Evolutionary conservation across 2,329 filamentous ascomycete genomes (phyloP), one percentile per base, ranked within the genome.

Genomic region (Nigrospora sphaerica): DNA sequence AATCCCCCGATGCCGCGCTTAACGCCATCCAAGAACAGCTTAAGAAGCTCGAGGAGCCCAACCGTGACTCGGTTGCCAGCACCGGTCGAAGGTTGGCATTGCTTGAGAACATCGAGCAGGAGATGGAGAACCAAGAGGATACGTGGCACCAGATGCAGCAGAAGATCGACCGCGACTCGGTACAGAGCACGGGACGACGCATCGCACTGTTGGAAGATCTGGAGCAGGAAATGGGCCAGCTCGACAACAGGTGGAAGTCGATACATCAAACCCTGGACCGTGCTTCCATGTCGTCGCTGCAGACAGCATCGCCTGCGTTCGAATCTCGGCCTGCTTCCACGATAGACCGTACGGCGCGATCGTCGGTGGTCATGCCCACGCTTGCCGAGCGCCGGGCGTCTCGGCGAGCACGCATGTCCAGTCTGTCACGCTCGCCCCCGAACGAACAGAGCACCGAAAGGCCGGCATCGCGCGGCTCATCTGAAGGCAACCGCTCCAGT

Each of bases 201-300:
- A 62, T 76, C 46, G 70, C 67, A 32, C 67, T 83, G 3, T 64
- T 85, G 2, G 73, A 78, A 32, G 74, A 80, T 48, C 64, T 85
- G 1, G 81, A 85, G 56, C 68, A 66, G 49, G 81, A 85, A 59
- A 79, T 85, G 72, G 77, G 74, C 1, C 61, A 71, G 52, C 76
- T 85, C 56, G 78, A 81, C 56, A 70, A 69, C 46, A 73, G 76
- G 52, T 85, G 81, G 81, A 72, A 76, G 46, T 65, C 73, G 42
- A 72, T 83, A 63, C 77, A 78, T 47, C 64, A 72, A 23, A 71
- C 74, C 35, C 58, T 81, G 36, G 64, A 67, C 44, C 71, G 72
- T 47, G 70, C 75, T 52, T 80, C 77, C 7, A 57, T 74, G 36
- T 77, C 73, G 2, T 75, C 71, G 9, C 56, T 74, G 41, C 59